Evolutionary conservation across 73 alveolate genomes (phyloP).

Genomic region (Paramecium primaurelia): DNA sequence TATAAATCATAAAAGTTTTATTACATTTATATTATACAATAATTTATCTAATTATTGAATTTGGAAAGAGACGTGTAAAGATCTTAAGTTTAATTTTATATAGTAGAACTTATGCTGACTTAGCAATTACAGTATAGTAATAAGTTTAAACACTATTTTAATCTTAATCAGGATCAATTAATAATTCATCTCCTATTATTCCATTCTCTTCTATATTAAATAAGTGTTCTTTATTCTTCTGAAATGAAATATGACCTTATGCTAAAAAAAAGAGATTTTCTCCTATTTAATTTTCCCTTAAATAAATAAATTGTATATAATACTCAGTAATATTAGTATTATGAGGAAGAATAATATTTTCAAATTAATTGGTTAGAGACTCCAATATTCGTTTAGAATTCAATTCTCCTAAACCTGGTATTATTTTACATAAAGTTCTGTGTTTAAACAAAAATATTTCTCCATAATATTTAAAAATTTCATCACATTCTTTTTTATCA

Average conservation of each 20-base stretch:
- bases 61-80: neutral
- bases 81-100: neutral
- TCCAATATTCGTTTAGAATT: conserved; percentile 12
- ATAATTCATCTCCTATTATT: conserved; percentile 22
- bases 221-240: neutral
- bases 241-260: neutral
- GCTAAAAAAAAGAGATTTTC: neutral
- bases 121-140: neutral
- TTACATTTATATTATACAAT: neutral
- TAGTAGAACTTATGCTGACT: conserved; percentile 8
- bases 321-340: neutral
- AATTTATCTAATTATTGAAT: neutral
- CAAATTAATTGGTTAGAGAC: neutral
- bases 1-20: neutral
- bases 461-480: neutral
- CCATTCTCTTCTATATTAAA: conserved; percentile 13
- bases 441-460: neutral
- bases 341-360: neutral
- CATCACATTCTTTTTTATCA: neutral
- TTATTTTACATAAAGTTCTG: neutral
- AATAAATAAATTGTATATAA: neutral
- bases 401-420: conserved; percentile 26
- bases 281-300: neutral
- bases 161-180: conserved; percentile 22
- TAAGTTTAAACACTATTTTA: neutral